A percentile compares a stretch with the other conserved stretches of the same genome.
Evolutionary conservation across 768 basidiomycete species (phyloP).

Genomic region (Sarcodon aspratus): DNA sequence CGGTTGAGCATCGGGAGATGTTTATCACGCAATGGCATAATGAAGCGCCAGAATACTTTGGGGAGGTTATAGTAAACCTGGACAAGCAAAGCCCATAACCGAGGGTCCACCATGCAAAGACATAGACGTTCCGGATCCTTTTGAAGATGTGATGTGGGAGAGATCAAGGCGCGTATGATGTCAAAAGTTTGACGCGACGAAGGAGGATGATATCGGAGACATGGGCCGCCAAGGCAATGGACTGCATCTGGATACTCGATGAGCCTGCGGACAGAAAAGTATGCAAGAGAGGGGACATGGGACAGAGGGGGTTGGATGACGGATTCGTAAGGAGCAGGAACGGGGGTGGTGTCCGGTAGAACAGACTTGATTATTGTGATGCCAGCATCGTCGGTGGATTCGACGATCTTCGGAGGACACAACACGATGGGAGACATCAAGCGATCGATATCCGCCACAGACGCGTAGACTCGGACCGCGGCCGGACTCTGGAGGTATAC

Average conservation of each 20-base stretch:
- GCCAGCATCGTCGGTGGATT: constrained; percentile 15
- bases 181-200: constrained; percentile 13
- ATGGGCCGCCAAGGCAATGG: constrained; percentile 19
- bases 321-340: background rate
- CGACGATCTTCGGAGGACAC: constrained; percentile 6
- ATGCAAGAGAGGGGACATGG: constrained; percentile 39
- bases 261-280: constrained; percentile 37
- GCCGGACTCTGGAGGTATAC: too few relatives aligned
- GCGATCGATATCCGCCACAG: too few relatives aligned
- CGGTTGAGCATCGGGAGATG: constrained; percentile 45
- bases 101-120: constrained; percentile 31
- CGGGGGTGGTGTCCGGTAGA: constrained; percentile 3
- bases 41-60: constrained; percentile 22
- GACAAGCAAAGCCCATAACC: constrained; percentile 48
- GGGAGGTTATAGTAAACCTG: constrained; percentile 53
- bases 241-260: constrained; percentile 33
- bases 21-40: constrained; percentile 40
- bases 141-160: constrained; percentile 10
- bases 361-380: constrained; percentile 13
- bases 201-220: constrained; percentile 25
- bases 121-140: constrained; percentile 3
- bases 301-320: background rate
- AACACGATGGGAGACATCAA: constrained; percentile 9
- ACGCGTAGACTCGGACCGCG: too few relatives aligned
- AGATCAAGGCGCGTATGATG: constrained; percentile 30